phyloP scores from a whole-genome alignment of 2,329 filamentous ascomycete species.

The Rutstroemia sp. region DNA sequence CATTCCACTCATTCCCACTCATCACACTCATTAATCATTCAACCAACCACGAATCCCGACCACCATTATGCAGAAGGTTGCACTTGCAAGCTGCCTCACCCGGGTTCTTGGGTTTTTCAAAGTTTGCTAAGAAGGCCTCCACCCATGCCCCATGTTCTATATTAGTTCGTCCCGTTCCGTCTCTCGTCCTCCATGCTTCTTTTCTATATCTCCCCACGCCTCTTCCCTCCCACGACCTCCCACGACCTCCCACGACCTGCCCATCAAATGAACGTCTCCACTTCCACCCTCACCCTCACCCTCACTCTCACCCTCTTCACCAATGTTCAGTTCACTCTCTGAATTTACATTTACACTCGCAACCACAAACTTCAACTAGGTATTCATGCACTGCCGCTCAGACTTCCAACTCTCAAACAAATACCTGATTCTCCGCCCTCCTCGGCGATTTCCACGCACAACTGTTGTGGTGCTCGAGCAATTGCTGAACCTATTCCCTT shows the following conservation, averaged over 20 bases:
- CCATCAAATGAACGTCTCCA: slow-evolving; percentile 2
- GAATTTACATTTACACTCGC: not conserved
- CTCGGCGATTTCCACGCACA: not conserved
- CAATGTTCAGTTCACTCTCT: not conserved
- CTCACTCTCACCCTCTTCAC: not conserved
- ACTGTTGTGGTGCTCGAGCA: not conserved
- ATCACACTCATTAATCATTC: not conserved
- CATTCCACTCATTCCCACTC: not conserved
- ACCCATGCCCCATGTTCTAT: not conserved
- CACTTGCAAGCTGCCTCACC: slow-evolving; percentile 6
- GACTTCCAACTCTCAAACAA: slow-evolving; percentile 1
- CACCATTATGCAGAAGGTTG: not conserved
- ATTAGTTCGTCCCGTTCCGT: not conserved
- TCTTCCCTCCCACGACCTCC: not conserved
- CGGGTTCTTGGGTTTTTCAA: slow-evolving; percentile 7
- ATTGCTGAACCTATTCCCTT: not conserved
- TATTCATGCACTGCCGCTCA: slow-evolving; percentile 6
- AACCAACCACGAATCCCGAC: not conserved
- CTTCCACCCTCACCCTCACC: not conserved
- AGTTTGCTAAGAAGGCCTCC: not conserved
- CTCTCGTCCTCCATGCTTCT: slow-evolving; percentile 2
- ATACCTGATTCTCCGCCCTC: slow-evolving; percentile 5
- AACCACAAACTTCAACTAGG: not conserved
- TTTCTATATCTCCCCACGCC: slow-evolving; percentile 7
- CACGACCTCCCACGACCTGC: no score